Conservation (phyloP, 345 rosid species). For the Laguncularia racemosa region DNA sequence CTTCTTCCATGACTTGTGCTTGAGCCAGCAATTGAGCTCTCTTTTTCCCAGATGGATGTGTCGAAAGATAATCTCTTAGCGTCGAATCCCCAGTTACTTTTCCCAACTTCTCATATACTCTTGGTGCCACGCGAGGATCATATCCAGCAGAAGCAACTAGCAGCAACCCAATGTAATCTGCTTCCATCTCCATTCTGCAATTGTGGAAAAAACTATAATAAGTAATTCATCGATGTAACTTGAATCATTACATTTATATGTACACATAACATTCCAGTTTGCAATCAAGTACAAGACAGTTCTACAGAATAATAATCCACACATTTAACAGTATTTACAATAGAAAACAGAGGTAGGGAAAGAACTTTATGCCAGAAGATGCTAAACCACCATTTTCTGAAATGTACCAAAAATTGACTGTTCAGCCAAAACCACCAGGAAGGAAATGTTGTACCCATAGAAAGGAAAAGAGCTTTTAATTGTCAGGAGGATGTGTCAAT, state of each 20-base stretch:
- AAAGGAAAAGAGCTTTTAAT: too few relatives aligned
- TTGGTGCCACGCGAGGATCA: slow-evolving; percentile 82
- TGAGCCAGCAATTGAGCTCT: slow-evolving; percentile 65
- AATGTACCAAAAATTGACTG: too few relatives aligned
- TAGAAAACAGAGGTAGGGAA: not conserved
- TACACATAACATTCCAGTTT: too few relatives aligned
- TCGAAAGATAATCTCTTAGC: slow-evolving; percentile 62
- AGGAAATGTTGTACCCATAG: too few relatives aligned
- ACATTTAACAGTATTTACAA: not conserved
- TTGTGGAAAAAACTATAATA: too few relatives aligned
- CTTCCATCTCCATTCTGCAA: slow-evolving; percentile 88
- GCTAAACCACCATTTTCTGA: too few relatives aligned
- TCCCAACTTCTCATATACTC: slow-evolving; percentile 74
- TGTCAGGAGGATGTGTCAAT: too few relatives aligned
- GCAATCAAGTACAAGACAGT: too few relatives aligned
- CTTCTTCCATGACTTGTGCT: slow-evolving; percentile 93
- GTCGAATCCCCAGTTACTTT: slow-evolving; percentile 41
- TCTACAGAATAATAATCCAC: too few relatives aligned
- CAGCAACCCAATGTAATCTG: slow-evolving; percentile 81
- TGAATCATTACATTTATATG: too few relatives aligned
- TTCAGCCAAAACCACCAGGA: too few relatives aligned
- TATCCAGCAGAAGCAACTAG: slow-evolving; percentile 84
- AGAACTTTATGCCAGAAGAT: not conserved
- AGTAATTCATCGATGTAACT: too few relatives aligned
- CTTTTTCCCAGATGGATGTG: slow-evolving; percentile 94